phyloP scores from a whole-genome alignment of 306 rosid genomes.

The Aeschynomene evenia region DNA sequence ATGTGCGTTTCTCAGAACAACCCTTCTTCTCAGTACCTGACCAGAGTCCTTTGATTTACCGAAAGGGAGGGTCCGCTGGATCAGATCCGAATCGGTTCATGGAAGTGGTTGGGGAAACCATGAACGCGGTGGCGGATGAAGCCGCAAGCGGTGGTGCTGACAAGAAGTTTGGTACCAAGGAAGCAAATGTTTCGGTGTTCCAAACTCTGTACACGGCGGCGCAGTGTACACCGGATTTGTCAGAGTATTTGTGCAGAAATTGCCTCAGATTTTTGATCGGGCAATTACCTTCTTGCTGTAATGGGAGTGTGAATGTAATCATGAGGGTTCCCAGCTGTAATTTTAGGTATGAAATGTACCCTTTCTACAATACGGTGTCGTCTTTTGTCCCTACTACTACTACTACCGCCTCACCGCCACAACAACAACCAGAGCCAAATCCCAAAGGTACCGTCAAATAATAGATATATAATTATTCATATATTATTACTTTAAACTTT shows the following conservation, averaged over 20 bases:
- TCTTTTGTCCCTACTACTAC: no score
- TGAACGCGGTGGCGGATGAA: neutral
- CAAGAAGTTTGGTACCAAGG: constrained; percentile 36
- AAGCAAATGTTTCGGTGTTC: constrained; percentile 3
- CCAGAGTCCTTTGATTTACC: neutral
- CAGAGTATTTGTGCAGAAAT: neutral
- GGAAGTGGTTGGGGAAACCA: constrained; percentile 10
- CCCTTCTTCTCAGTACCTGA: constrained; percentile 10
- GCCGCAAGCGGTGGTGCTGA: constrained; percentile 10
- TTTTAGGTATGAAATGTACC: neutral
- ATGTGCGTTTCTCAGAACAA: constrained; percentile 35
- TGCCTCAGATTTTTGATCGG: constrained; percentile 13
- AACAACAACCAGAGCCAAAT: neutral
- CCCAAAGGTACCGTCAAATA: neutral
- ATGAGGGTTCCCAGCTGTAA: constrained; percentile 20
- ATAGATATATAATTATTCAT: no score
- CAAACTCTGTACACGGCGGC: constrained; percentile 28
- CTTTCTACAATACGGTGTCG: neutral
- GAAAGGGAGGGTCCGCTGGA: neutral
- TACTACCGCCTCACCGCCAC: neutral
- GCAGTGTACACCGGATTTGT: constrained; percentile 42
- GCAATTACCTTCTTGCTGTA: neutral
- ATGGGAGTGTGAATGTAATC: neutral
- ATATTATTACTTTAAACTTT: no score
- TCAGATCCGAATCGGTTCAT: constrained; percentile 10